These are phyloP conservation scores for Gossypium thurberi DNA, from an alignment of 345 rosid species.

Conservation along the genomic window DNA sequence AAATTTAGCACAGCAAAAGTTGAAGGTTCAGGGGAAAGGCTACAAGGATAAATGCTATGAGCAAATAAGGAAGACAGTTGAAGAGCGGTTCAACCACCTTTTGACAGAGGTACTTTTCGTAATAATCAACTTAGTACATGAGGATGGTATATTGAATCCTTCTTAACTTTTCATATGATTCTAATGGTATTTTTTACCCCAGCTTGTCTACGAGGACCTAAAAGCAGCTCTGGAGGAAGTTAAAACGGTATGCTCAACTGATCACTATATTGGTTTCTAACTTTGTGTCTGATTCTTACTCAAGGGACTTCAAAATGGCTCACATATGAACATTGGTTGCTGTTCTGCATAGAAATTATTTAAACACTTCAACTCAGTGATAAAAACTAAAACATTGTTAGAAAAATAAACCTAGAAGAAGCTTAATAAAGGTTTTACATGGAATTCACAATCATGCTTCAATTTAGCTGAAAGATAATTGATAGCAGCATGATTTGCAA, in stretches of 20 bases:
- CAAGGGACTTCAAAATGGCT: neutral
- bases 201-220: conserved; percentile 86
- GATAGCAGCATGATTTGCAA: neutral
- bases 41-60: conserved; percentile 98
- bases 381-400: neutral
- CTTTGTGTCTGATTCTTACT: neutral
- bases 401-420: neutral
- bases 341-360: neutral
- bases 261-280: conserved; percentile 4
- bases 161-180: conserved; percentile 9
- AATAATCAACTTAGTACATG: neutral
- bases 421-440: neutral
- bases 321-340: neutral
- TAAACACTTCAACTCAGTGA: neutral
- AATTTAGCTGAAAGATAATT: neutral
- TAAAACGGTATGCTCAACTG: conserved; percentile 46
- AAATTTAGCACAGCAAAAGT: conserved; percentile 59
- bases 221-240: conserved; percentile 99
- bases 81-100: conserved; percentile 76
- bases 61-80: conserved; percentile 81
- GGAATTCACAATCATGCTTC: neutral
- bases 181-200: conserved; percentile 31
- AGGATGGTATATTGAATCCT: conserved; percentile 11
- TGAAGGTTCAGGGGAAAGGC: conserved; percentile 84
- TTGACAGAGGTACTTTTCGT: conserved; percentile 49